Evolutionary conservation across 345 rosid genomes (phyloP), one percentile per base, ranked within the genome.

Genomic region (Citrus mangshanensis): DNA sequence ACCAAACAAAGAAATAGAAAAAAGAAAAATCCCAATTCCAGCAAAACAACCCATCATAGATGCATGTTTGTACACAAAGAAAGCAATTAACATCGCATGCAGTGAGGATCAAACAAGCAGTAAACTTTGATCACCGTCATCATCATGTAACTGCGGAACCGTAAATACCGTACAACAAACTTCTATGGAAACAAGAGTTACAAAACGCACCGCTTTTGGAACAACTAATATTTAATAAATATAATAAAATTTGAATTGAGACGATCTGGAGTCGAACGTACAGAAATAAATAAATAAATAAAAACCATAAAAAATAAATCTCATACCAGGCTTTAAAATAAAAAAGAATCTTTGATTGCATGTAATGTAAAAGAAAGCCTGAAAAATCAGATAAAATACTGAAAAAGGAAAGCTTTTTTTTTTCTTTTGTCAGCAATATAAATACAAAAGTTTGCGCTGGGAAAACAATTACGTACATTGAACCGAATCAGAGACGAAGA

Each of bases 61-160:
- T 24, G 46, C 56, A 13, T 22, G 63, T 54, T 4, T 55, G 46
- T 24, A 21, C n/a, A 21, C 7, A 74, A 27, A 40, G 24, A 25
- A 12, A 64, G 32, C 24, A 70, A 65, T 63, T 71, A 49, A 34
- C 69, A 25, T 68, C 34, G 75, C 80, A 78, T 78, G 82, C 82
- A 84, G 73, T 6, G 24, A 10, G 28, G 46, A 72, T 38, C 2
- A 25, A 22, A 54, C 21, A 49, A 59, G 25, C 38, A 16, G n/a
- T 2, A 42, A 61, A n/a, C 9, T 65, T 22, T 75, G 60, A 67
- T 77, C 69, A 51, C 40, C 18, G 49, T 64, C 76, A 79, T 58
- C 19, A 34, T 40, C 13, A 40, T 40, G 13, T 9, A 40, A 74
- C 46, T 22, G 60, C 63, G 49, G 65, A 54, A 58, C 63, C 59